A percentile compares a stretch with the other conserved stretches of the same genome.
These are phyloP conservation scores for Amphibolis antarctica DNA, from an alignment of 106 monocot species.

Conservation along the genomic window DNA sequence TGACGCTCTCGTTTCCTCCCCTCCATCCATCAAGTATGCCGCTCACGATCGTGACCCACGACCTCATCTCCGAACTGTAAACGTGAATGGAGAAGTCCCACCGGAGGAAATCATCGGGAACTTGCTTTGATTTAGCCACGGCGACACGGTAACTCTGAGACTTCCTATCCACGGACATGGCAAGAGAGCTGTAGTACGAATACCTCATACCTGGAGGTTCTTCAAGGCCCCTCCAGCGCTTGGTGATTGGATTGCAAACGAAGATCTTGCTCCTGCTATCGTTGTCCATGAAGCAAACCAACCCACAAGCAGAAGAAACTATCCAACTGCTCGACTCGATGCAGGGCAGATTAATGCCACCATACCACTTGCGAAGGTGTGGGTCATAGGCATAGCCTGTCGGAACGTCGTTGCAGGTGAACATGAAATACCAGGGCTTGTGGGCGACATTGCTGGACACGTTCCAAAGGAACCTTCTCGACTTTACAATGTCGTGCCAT, in stretches of 20 bases:
- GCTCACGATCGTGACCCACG: conserved; percentile 35
- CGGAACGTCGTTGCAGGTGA: conserved; percentile 42
- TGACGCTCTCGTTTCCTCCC: conserved; percentile 79
- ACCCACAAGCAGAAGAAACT: conserved; percentile 55
- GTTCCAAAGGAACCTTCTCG: conserved; percentile 39
- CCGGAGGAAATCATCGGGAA: conserved; percentile 53
- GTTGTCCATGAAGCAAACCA: conserved; percentile 86
- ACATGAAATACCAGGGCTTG: conserved; percentile 98
- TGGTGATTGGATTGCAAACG: conserved; percentile 77
- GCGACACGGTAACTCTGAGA: conserved; percentile 40
- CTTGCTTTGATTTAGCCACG: conserved; percentile 49
- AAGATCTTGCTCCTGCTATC: conserved; percentile 51
- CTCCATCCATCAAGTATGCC: conserved; percentile 77
- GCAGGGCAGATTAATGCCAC: conserved; percentile 56
- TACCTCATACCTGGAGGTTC: conserved; percentile 37
- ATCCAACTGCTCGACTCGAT: conserved; percentile 70
- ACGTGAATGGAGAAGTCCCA: conserved; percentile 73
- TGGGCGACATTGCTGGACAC: conserved; percentile 16
- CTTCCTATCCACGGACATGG: conserved; percentile 35
- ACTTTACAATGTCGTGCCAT: conserved; percentile 52
- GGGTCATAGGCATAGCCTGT: conserved; percentile 71
- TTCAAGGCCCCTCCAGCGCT: conserved; percentile 41
- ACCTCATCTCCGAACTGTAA: conserved; percentile 35
- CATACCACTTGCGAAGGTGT: conserved; percentile 63
- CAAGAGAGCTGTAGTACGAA: conserved; percentile 66